phyloP scores from a whole-genome alignment of 805 yeast genomes.

The Candida takata region DNA sequence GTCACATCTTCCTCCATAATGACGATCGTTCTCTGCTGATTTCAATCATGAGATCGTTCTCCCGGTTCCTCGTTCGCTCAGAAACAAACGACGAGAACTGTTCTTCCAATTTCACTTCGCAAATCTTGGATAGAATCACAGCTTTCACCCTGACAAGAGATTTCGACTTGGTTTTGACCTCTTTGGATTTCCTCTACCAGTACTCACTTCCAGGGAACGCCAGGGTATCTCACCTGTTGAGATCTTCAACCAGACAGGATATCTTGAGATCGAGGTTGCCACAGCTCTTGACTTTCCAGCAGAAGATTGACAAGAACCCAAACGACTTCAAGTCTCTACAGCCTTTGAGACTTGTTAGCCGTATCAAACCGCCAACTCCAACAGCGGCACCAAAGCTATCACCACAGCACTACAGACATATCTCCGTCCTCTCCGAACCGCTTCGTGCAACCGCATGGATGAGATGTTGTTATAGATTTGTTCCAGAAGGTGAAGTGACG shows the following conservation, averaged over 20 bases:
- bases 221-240: slow-evolving; percentile 46
- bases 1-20: slow-evolving; percentile 41
- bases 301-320: slow-evolving; percentile 30
- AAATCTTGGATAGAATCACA: slow-evolving; percentile 45
- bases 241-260: slow-evolving; percentile 40
- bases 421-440: slow-evolving; percentile 72
- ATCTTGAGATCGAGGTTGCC: slow-evolving; percentile 57
- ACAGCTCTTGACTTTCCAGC: slow-evolving; percentile 45
- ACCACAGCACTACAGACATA: slow-evolving; percentile 45
- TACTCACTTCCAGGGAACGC: slow-evolving; percentile 57
- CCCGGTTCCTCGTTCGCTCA: slow-evolving; percentile 69
- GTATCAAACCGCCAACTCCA: slow-evolving; percentile 62
- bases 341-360: slow-evolving; percentile 37
- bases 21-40: slow-evolving; percentile 66
- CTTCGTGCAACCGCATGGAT: slow-evolving; percentile 91
- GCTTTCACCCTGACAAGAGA: slow-evolving; percentile 58
- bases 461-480: slow-evolving; percentile 82
- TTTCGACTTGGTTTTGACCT: slow-evolving; percentile 61
- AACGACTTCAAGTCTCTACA: slow-evolving; percentile 19
- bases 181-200: slow-evolving; percentile 78
- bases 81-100: slow-evolving; percentile 40
- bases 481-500: slow-evolving; percentile 75
- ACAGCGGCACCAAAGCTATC: slow-evolving; percentile 56
- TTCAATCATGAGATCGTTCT: slow-evolving; percentile 65
- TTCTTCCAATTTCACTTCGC: slow-evolving; percentile 39